Evolutionary conservation across 352 stramenopile genomes (phyloP), one percentile per base, ranked within the genome.

Genomic region (Achlya hypogyna): DNA sequence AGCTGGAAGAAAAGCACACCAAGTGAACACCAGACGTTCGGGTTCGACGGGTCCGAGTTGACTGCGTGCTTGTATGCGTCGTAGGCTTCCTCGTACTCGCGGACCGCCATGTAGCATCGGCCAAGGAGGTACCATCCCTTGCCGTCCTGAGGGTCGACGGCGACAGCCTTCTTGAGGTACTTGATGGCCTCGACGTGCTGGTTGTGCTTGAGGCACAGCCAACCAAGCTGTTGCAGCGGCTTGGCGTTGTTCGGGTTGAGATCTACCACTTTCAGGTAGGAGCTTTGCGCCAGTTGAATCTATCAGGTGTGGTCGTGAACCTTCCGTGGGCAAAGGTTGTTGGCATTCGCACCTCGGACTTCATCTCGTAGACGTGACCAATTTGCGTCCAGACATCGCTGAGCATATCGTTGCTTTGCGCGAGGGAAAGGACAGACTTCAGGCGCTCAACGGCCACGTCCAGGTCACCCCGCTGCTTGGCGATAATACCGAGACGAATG

Each of bases 1-100:
- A 95, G 74, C 72, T 94, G 86, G 74, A 95, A 96, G 67, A 95
- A 96, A 20, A 96, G 75, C n/a, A 96, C 87, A 25, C 87, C 87
- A 1, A 96, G 76, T 12, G 87, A 96, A 71, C 87, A 96, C 87
- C 87, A 96, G 16, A 95, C 86, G 73, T 96, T 95, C 43, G 87
- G 86, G 73, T 96, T 95, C 73, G 93, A 85, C 58, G 88, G 88
- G 70, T 95, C 86, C 23, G 84, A 89, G 22, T 88, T 95, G 45
- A 95, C 83, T 0, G 86, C 84, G 54, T 92, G 82, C 70, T 96
- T 94, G 74, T 96, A 96, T 23, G 88, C 89, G 69, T 93, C 82
- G 62, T 95, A 96, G 2, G 88, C 88, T 66, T 94, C 82, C 70
- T 95, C 86, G 69, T 95, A 94, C 72, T 95, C 86, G 58, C 93